Evolutionary conservation across 192 early-diverging fungal genomes (phyloP).

Genomic region (Backusella parvicylindrica): DNA sequence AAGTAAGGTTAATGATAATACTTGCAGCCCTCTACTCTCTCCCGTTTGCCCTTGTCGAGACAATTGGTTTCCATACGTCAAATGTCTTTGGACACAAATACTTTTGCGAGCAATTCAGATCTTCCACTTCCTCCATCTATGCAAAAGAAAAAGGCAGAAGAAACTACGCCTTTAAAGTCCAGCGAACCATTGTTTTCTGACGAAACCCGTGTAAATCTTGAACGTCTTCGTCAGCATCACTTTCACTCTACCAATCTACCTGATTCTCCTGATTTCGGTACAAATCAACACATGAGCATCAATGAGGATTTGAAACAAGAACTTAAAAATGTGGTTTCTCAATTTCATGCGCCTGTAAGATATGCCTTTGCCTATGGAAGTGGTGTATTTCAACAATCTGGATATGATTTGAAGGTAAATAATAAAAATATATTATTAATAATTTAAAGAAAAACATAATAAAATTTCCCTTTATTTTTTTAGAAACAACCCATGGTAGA

Average conservation of each 20-base stretch:
- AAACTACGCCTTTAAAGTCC: neutral
- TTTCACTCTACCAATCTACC: slow-evolving; percentile 37
- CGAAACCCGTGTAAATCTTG: slow-evolving; percentile 16
- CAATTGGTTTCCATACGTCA: neutral
- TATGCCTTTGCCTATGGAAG: slow-evolving; percentile 96
- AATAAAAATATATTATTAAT: neutral
- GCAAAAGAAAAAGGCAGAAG: neutral
- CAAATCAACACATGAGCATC: slow-evolving; percentile 57
- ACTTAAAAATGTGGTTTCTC: slow-evolving; percentile 43
- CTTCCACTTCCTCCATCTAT: slow-evolving; percentile 12
- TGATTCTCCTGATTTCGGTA: slow-evolving; percentile 51
- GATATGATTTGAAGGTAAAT: slow-evolving; percentile 64
- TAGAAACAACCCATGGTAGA: slow-evolving; percentile 85
- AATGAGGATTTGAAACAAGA: slow-evolving; percentile 47
- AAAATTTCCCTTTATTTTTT: slow-evolving; percentile 25
- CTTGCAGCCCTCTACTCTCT: neutral
- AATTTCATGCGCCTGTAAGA: slow-evolving; percentile 56
- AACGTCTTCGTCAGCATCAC: slow-evolving; percentile 21
- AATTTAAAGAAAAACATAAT: neutral
- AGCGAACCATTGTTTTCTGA: slow-evolving; percentile 10
- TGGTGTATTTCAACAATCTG: slow-evolving; percentile 88
- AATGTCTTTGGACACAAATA: slow-evolving; percentile 5
- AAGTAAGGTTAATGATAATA: neutral
- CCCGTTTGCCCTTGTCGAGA: neutral
- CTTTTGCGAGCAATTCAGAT: neutral